Evolutionary conservation across 2,329 filamentous ascomycete genomes (phyloP), one percentile per base, ranked within the genome.

Genomic region (Talaromyces rugulosus): DNA sequence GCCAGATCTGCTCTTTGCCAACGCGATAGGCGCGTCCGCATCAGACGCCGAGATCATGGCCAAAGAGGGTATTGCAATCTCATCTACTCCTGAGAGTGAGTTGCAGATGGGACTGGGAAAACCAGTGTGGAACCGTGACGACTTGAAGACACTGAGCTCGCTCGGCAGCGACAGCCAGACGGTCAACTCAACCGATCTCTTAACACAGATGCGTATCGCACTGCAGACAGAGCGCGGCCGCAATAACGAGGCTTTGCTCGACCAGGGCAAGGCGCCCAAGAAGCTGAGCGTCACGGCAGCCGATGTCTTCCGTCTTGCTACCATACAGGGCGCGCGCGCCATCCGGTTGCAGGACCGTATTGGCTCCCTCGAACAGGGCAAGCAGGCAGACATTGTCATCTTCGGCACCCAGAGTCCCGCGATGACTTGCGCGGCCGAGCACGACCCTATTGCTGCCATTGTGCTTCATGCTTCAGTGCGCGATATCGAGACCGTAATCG

Each of bases 301-400:
- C 36, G 52, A 60, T 9, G 58, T 18, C 16, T 60, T 60, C 31
- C 63, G 64, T n/a, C 65, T 73, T 9, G 71, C 62, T 2, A 74
- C 72, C 7, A 70, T 73, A 36, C 65, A 71, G 23, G 72, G 72
- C 4, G 72, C 72, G 2, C 65, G 64, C 6, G 68, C 70, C 1
- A 66, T 74, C n/a, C 59, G 61, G 6, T 66, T 72, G 67, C 69
- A 67, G 44, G 66, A 69, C 28, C 51, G 66, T 3, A 44, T 74
- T 28, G 72, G 72, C 3, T 67, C 65, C 9, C 60, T 74, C 12
- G 63, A 65, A 9, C 68, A 66, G 6, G 71, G 71, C 0, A 74
- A 74, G 60, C 28, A 63, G 34, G 72, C 69, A 9, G 72, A 74
- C 61, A 34, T 74, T 8, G 66, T 74, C 1, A 63, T 74, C 8